A percentile compares a stretch with the other conserved stretches of the same genome.
Conservation (phyloP, 1,139 yeast genomes). For the Candida sp. region DNA sequence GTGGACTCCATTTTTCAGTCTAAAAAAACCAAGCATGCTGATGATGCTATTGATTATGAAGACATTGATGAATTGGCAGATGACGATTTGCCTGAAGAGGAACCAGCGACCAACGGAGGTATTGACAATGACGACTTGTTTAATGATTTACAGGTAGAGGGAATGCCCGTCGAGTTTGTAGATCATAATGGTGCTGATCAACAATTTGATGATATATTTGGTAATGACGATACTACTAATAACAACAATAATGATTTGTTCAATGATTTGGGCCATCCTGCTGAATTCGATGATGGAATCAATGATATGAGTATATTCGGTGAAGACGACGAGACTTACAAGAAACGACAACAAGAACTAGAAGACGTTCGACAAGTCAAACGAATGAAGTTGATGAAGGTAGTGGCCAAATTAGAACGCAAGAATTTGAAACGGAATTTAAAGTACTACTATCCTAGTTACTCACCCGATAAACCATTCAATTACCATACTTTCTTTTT, state of each 20-base stretch:
- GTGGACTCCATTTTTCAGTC: slow-evolving; percentile 40
- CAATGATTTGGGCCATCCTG: slow-evolving; percentile 16
- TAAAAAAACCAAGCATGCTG: slow-evolving; percentile 64
- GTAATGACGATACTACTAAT: slow-evolving; percentile 20
- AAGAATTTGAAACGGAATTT: slow-evolving; percentile 33
- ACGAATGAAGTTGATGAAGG: slow-evolving; percentile 21
- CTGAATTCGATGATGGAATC: slow-evolving; percentile 28
- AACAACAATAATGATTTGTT: slow-evolving; percentile 10
- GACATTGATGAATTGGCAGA: slow-evolving; percentile 94
- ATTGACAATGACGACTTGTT: slow-evolving; percentile 13
- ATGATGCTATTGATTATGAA: slow-evolving; percentile 92
- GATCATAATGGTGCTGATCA: slow-evolving; percentile 37
- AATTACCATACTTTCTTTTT: slow-evolving; percentile 68
- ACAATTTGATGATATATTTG: slow-evolving; percentile 51
- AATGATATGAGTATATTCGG: slow-evolving; percentile 37
- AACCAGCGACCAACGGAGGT: slow-evolving; percentile 13
- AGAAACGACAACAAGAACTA: slow-evolving; percentile 19
- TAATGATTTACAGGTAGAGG: slow-evolving; percentile 13
- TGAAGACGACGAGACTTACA: slow-evolving; percentile 15
- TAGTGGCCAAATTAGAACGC: slow-evolving; percentile 31
- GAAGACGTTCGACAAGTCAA: slow-evolving; percentile 18
- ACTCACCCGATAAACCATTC: slow-evolving; percentile 51
- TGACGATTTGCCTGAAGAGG: slow-evolving; percentile 60
- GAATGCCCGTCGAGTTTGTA: slow-evolving; percentile 26
- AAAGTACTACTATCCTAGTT: slow-evolving; percentile 60